These are phyloP conservation scores for Phialophora tarda DNA, from an alignment of 2,329 filamentous ascomycete species.

Conservation along the genomic window DNA sequence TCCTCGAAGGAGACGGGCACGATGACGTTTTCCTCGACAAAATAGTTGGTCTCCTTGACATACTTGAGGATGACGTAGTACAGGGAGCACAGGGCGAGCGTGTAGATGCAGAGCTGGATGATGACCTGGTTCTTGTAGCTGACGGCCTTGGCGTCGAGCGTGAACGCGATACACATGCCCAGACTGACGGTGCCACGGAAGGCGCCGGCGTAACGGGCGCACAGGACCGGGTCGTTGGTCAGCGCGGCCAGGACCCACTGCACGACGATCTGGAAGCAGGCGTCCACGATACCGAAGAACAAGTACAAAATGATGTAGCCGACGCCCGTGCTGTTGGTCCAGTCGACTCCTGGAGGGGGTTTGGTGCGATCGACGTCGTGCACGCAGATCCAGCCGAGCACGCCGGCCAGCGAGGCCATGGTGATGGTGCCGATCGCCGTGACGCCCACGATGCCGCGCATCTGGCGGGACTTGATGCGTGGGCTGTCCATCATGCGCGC, in stretches of 20 bases:
- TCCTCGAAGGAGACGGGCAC: constrained; percentile 23
- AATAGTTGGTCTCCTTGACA: constrained; percentile 38
- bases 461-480: constrained; percentile 18
- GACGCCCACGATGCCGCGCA: constrained; percentile 19
- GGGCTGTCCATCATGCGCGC: constrained; percentile 42
- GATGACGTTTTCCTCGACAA: constrained; percentile 36
- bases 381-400: constrained; percentile 18
- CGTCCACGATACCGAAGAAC: constrained; percentile 23
- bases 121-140: constrained; percentile 29
- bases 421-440: constrained; percentile 19
- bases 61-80: constrained; percentile 22
- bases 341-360: constrained; percentile 7
- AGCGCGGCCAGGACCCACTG: constrained; percentile 24
- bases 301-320: constrained; percentile 19
- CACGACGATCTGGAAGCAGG: constrained; percentile 23
- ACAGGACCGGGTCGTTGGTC: constrained; percentile 32
- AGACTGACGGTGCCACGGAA: constrained; percentile 28
- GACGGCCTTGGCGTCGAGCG: constrained; percentile 28
- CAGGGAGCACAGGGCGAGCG: constrained; percentile 16
- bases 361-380: constrained; percentile 15
- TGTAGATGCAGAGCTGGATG: constrained; percentile 30
- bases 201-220: constrained; percentile 27
- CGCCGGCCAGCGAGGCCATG: constrained; percentile 5
- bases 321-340: constrained; percentile 9
- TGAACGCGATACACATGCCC: constrained; percentile 33